phyloP scores from a whole-genome alignment of 345 rosid species.

The Brassica incana region DNA sequence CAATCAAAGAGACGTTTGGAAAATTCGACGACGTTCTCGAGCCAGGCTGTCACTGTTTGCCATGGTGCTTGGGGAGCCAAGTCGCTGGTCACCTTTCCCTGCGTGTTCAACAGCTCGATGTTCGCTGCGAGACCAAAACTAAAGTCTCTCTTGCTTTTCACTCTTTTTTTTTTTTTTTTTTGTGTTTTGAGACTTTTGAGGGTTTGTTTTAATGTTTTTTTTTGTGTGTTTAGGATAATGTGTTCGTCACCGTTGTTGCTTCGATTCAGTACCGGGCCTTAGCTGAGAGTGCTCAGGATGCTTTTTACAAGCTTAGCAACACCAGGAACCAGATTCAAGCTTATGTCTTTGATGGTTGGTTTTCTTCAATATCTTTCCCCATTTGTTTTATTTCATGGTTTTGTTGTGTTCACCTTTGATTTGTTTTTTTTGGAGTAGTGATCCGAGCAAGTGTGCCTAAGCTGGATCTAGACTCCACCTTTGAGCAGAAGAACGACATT shows the following conservation, averaged over 20 bases:
- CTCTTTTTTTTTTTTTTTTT: not conserved
- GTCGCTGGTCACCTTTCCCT: conserved; percentile 67
- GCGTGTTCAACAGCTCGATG: conserved; percentile 83
- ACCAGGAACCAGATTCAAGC: conserved; percentile 53
- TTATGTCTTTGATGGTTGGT: conserved; percentile 54
- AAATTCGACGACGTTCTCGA: conserved; percentile 69
- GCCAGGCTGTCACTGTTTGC: conserved; percentile 83
- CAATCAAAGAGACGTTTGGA: conserved; percentile 70
- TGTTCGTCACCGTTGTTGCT: conserved; percentile 57
- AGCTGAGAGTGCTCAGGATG: conserved; percentile 49
- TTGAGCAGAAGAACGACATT: conserved; percentile 65
- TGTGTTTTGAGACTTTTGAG: not conserved
- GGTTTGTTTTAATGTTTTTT: not conserved
- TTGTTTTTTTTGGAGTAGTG: conserved; percentile 37
- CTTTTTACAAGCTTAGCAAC: conserved; percentile 51
- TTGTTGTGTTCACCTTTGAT: conserved; percentile 4
- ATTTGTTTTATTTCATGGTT: not conserved
- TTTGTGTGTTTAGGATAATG: conserved; percentile 44
- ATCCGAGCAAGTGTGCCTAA: conserved; percentile 69
- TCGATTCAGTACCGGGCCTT: conserved; percentile 52
- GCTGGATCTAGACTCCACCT: conserved; percentile 56
- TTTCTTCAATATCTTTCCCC: not conserved
- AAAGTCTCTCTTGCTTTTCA: conserved; percentile 49
- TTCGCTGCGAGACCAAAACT: conserved; percentile 87
- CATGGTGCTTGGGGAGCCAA: conserved; percentile 77